phyloP scores from a whole-genome alignment of 176 grass and related monocot genomes.

The Rhynchospora breviuscula region DNA sequence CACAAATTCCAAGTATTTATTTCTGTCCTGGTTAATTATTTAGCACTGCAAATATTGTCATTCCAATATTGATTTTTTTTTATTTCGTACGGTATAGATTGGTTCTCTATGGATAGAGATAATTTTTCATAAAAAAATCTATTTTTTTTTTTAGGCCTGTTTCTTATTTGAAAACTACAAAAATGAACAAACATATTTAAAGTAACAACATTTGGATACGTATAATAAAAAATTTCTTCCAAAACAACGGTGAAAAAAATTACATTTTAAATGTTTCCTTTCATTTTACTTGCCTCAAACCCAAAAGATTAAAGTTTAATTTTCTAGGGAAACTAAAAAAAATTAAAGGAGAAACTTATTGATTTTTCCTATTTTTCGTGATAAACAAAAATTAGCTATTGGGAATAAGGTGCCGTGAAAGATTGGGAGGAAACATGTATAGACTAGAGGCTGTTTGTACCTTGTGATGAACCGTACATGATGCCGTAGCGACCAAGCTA shows the following conservation, averaged over 20 bases:
- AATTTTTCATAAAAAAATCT: background rate
- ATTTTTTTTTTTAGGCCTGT: background rate
- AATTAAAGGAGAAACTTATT: background rate
- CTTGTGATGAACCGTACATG: background rate
- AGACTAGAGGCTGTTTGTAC: background rate
- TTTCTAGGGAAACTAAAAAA: background rate
- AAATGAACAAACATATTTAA: background rate
- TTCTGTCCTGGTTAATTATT: background rate
- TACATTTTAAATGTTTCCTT: background rate
- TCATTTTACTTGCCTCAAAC: background rate
- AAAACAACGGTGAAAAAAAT: background rate
- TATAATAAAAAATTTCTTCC: background rate
- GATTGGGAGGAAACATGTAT: background rate
- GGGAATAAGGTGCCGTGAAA: background rate
- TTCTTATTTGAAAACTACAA: background rate
- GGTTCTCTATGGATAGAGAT: background rate
- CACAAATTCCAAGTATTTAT: constrained; percentile 21
- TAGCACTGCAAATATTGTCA: background rate
- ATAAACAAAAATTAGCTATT: background rate
- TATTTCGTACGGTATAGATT: background rate
- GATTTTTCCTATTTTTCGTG: background rate
- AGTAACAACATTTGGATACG: background rate
- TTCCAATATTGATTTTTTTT: background rate
- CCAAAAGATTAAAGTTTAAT: background rate
- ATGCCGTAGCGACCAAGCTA: constrained; percentile 24